These are phyloP conservation scores for Teratosphaeria destructans DNA, from an alignment of 2,329 filamentous ascomycete species.

Conservation along the genomic window DNA sequence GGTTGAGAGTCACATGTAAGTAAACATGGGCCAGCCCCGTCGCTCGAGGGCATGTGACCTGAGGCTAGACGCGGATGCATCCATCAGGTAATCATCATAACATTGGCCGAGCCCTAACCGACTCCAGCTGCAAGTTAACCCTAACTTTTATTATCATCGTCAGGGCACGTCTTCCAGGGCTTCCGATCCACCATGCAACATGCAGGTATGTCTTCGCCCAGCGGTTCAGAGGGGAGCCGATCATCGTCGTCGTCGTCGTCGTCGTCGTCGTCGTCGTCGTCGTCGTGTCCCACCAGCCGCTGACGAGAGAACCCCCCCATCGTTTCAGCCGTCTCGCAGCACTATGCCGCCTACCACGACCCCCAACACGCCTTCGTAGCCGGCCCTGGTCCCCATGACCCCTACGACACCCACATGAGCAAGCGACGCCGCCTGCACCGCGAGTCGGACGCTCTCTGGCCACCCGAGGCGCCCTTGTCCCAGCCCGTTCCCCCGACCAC, in stretches of 20 bases:
- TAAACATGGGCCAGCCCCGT: too few relatives aligned
- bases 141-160: neutral
- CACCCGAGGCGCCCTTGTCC: neutral
- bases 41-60: too few relatives aligned
- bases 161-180: neutral
- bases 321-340: neutral
- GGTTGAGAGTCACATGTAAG: too few relatives aligned
- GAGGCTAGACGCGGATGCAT: too few relatives aligned
- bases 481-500: neutral
- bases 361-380: neutral
- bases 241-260: neutral
- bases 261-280: too few relatives aligned
- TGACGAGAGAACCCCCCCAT: neutral
- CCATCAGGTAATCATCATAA: too few relatives aligned
- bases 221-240: neutral
- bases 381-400: neutral
- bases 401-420: neutral
- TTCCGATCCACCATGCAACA: neutral
- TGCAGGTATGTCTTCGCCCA: neutral
- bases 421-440: slow-evolving; percentile 1
- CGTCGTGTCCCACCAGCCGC: neutral
- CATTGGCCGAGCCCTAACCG: too few relatives aligned
- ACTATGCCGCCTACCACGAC: slow-evolving; percentile 2
- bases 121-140: neutral
- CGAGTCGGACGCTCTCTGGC: neutral